Base-by-base conservation (phyloP, 306 rosid genomes). In the Lathyrus aphaca region DNA sequence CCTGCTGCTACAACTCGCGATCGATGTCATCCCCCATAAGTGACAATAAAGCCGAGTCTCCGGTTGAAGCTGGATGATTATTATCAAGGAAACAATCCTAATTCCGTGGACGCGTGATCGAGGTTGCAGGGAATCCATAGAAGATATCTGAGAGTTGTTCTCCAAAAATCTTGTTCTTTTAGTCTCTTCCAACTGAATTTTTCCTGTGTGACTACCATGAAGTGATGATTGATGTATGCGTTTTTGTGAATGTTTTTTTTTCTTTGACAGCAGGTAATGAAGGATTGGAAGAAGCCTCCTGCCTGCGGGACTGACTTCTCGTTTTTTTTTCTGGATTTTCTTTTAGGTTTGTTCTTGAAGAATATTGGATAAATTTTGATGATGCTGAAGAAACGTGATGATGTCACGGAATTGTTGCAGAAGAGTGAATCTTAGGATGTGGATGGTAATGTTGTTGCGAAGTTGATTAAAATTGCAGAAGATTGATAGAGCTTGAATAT, bases 81-180 rank as follows among this genome's bases (percentile, higher is more conserved):
- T 82, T 90, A 82, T 90, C 98, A 39, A 94, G 98, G 3, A 97
- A n/a, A 94, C 82, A 93, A 80, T 5, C 98, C 98, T 85, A 93
- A 69, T 16, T 97, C 98, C 0, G 96, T 93, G 1, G 98, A 93
- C 43, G 88, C 98, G 0, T n/a, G 91, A 87, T 29, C 76, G 86
- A 4, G 86, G 83, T 42, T 86, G 96, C 79, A 90, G 74, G 80
- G 89, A 87, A 81, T 91, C 97, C 15, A 88, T 72, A 0, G 98
- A 92, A 21, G 98, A 90, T 72, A 90, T 88, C 82, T 82, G 98
- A 46, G 97, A 93, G 81, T 88, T 86, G 75, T 88, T 93, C 79
- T 93, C 98, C 77, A 88, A 69, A 73, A 87, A 69, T 90, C 96
- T 80, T 88, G 98, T 66, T 93, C 98, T 85, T 86, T 88, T 17